Base-by-base conservation (phyloP, 2,329 filamentous ascomycete species). In the Xylaria sp. region DNA sequence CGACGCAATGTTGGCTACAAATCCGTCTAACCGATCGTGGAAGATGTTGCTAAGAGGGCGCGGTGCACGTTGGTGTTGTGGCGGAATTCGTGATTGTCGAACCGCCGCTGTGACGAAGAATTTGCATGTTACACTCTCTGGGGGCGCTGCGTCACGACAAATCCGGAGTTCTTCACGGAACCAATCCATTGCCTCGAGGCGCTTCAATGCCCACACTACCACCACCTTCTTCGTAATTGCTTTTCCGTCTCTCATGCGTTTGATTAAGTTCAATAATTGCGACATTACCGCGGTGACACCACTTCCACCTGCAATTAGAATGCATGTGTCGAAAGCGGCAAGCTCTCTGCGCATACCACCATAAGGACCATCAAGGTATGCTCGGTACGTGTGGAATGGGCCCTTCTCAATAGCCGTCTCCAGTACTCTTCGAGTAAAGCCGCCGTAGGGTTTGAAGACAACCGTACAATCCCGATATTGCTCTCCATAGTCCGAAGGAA, bases 171-270 rank as follows among this genome's bases (percentile, higher is more conserved):
- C 94, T 77, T 97, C 93, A 67, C 92, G 91, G 82, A 97, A 98
- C 94, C 94, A 98, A 74, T 97, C 92, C 88, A 98, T 92, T 1
- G 92, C 92, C 75, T 97, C 94, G 13, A 95, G 87, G 58, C 91
- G 87, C 77, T 95, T 96, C 67, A 97, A 81, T 4, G 93, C 88
- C 94, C 94, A 98, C n/a, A 98, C 86, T 1, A 98, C 91, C 15
- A 95, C 90, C 4, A 98, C 90, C 66, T 90, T 91, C 74, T 90
- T 92, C 1, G 93, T 97, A 44, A 97, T 92, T 33, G 94, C 93
- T 76, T 97, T 97, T 51, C 92, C 91, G 72, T 97, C 93, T 61
- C 93, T 88, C 90, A 98, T 97, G 61, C 93, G 88, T 78, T 97
- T 97, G 78, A 97, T 96, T n/a, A 98, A 81, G 68, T 96, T 92